phyloP scores from a whole-genome alignment of 2,329 filamentous ascomycete genomes.

The Xylariaceae sp. region DNA sequence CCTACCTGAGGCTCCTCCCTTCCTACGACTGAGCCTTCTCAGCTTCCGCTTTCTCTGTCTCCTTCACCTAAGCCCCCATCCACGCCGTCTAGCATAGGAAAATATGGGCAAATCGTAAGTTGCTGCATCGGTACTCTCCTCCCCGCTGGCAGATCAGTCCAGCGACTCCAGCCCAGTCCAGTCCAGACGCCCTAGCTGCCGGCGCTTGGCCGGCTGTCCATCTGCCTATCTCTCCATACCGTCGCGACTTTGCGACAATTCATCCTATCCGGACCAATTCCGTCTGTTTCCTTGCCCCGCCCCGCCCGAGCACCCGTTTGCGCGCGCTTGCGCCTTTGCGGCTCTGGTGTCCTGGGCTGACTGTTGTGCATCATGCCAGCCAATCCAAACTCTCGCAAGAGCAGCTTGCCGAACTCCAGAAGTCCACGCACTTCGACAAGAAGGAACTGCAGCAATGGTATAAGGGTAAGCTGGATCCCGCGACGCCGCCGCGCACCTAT shows the following conservation, averaged over 20 bases:
- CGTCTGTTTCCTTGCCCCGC: background rate
- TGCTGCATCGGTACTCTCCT: constrained; percentile 5
- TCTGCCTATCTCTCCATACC: background rate
- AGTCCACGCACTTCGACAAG: constrained; percentile 98
- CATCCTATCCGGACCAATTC: background rate
- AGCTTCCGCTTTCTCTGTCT: background rate
- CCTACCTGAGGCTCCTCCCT: background rate
- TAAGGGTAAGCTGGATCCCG: constrained; percentile 64
- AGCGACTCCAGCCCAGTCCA: background rate
- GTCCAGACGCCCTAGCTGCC: background rate
- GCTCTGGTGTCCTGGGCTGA: constrained; percentile 10
- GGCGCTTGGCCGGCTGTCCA: background rate
- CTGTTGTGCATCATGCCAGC: constrained; percentile 44
- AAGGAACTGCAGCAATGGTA: constrained; percentile 99
- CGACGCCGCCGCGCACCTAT: background rate
- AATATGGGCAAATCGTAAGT: constrained; percentile 34
- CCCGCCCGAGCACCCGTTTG: background rate
- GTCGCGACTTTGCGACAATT: constrained; percentile 10
- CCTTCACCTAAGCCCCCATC: background rate
- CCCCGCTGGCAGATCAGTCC: constrained; percentile 1
- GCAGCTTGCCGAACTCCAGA: constrained; percentile 91
- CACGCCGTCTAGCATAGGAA: constrained; percentile 16
- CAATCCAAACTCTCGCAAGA: constrained; percentile 98
- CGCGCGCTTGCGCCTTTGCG: background rate
- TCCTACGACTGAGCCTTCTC: constrained; percentile 1